These are phyloP conservation scores for Naegleria gruberi DNA, from an alignment of 208 protist genomes.

Conservation along the genomic window DNA sequence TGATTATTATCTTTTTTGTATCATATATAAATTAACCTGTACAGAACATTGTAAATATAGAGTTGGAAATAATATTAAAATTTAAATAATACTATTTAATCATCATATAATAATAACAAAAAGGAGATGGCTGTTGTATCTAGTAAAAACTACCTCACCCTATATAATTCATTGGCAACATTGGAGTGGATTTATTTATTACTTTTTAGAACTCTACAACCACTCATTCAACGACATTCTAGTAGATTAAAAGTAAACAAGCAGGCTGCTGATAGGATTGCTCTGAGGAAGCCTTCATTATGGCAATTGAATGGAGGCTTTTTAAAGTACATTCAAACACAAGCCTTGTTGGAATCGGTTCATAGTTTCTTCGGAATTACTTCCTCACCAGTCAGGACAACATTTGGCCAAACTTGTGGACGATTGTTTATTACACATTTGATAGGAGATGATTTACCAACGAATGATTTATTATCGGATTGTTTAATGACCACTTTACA, in stretches of 20 bases:
- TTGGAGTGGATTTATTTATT: neutral
- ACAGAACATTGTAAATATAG: too few species aligned
- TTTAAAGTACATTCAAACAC: neutral
- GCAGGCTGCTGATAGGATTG: neutral
- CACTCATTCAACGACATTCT: neutral
- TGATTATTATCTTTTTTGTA: too few species aligned
- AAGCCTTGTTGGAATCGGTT: neutral
- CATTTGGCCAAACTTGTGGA: neutral
- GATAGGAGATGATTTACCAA: neutral
- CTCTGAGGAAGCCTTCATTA: neutral
- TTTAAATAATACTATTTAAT: too few species aligned
- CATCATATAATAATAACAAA: too few species aligned
- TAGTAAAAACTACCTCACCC: neutral
- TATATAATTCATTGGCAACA: neutral
- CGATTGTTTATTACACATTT: neutral
- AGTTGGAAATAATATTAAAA: too few species aligned
- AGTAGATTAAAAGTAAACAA: neutral
- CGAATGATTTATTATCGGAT: neutral
- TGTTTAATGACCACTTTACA: neutral
- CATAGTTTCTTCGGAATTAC: neutral
- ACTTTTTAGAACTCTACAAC: neutral
- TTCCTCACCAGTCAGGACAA: neutral
- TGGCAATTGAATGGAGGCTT: neutral
- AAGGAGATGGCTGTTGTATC: neutral
- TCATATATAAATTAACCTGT: too few species aligned